Evolutionary conservation across 2,329 filamentous ascomycete species (phyloP).

Genomic region (Talaromyces verruculosus): DNA sequence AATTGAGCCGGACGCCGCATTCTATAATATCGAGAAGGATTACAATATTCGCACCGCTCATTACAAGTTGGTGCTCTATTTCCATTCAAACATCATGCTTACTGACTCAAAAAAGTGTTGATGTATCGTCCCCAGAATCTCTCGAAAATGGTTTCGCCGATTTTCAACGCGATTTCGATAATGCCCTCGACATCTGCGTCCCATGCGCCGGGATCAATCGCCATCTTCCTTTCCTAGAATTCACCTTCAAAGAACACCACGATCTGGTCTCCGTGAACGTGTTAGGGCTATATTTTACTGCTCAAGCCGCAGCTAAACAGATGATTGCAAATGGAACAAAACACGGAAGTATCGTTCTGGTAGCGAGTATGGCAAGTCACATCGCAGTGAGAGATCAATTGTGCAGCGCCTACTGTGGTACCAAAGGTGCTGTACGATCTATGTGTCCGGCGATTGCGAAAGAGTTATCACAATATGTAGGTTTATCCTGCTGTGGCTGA

Average conservation of each 20-base stretch:
- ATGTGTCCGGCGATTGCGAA: constrained; percentile 52
- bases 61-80: constrained; percentile 35
- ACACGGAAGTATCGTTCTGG: constrained; percentile 54
- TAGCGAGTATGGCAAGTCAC: constrained; percentile 55
- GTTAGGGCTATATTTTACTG: constrained; percentile 48
- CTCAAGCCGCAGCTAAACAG: constrained; percentile 51
- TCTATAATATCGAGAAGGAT: constrained; percentile 44
- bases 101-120: constrained; percentile 22
- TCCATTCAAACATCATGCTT: constrained; percentile 1
- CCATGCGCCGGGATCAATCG: constrained; percentile 29
- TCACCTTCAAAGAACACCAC: constrained; percentile 37
- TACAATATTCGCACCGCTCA: constrained; percentile 45
- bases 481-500: constrained; percentile 11
- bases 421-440: constrained; percentile 49
- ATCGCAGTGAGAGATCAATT: constrained; percentile 53
- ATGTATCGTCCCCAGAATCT: constrained; percentile 39
- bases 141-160: constrained; percentile 24
- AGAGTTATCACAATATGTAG: constrained; percentile 42
- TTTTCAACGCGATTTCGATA: constrained; percentile 4
- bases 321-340: constrained; percentile 55
- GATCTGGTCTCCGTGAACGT: constrained; percentile 51
- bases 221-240: constrained; percentile 29
- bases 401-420: constrained; percentile 51
- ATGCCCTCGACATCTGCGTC: constrained; percentile 10
- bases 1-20: constrained; percentile 39